Percentiles rank a stretch among this genome's conserved stretches.
phyloP scores from a whole-genome alignment of 179 eudicot genomes.

The Actinidia arguta region DNA sequence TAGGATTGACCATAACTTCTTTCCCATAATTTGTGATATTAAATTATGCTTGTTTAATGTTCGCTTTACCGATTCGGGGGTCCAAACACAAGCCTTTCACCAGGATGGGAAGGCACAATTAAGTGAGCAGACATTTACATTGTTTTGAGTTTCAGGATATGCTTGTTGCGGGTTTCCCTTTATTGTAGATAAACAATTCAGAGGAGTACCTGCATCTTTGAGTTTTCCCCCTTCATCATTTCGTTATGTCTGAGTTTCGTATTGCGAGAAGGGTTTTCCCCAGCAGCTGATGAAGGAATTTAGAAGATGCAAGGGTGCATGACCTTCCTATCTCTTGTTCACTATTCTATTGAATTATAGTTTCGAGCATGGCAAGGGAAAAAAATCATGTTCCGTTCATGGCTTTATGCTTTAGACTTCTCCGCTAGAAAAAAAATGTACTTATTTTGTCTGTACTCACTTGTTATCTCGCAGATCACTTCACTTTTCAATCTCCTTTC shows the following conservation, averaged over 20 bases:
- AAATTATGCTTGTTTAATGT: slow-evolving; percentile 6
- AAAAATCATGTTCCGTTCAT: neutral
- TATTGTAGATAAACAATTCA: neutral
- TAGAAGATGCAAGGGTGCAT: slow-evolving; percentile 4
- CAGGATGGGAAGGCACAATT: neutral
- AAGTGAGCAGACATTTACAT: neutral
- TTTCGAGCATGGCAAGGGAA: neutral
- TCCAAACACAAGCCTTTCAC: neutral
- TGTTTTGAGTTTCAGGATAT: neutral
- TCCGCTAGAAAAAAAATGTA: neutral
- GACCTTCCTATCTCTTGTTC: neutral
- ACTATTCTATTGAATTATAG: neutral
- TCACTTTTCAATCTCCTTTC: neutral
- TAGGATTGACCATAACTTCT: neutral
- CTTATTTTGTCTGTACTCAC: neutral
- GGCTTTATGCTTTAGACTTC: neutral
- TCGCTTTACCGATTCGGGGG: neutral
- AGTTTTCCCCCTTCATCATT: neutral
- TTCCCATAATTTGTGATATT: neutral
- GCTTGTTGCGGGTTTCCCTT: neutral
- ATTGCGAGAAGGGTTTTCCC: slow-evolving; percentile 4
- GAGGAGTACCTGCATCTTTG: neutral
- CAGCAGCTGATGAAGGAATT: neutral
- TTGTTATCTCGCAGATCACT: slow-evolving; percentile 6
- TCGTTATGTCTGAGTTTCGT: neutral